Conservation (phyloP, 1,284 basidiomycete species). For the Moesziomyces sp. region DNA sequence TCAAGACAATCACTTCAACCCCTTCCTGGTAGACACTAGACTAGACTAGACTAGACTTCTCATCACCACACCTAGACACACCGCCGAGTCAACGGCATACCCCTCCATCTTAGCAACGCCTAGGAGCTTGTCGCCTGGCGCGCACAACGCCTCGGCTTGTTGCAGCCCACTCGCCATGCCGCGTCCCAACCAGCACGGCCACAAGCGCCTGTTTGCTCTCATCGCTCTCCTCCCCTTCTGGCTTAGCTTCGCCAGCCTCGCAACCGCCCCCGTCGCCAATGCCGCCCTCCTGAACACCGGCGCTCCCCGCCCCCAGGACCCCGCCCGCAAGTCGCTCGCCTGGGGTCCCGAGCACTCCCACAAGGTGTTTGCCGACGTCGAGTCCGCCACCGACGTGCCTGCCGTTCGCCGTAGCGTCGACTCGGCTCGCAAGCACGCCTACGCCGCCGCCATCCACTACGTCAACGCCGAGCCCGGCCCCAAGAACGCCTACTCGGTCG, state of each 20-base stretch:
- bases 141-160: background rate
- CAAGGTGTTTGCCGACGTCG: conserved; percentile 43
- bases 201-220: conserved; percentile 44
- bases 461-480: conserved; percentile 45
- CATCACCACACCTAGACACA: background rate
- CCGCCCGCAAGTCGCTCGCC: conserved; percentile 52
- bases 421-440: conserved; percentile 38
- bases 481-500: conserved; percentile 44
- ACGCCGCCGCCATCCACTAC: conserved; percentile 38
- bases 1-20: background rate
- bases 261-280: conserved; percentile 13
- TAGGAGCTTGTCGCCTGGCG: background rate
- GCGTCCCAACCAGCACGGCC: conserved; percentile 17
- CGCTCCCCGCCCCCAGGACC: conserved; percentile 31
- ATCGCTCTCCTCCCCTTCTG: conserved; percentile 49
- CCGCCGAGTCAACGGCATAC: background rate
- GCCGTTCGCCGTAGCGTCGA: conserved; percentile 15
- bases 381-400: conserved; percentile 23
- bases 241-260: conserved; percentile 37
- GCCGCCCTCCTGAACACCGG: conserved; percentile 17
- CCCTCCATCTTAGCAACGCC: background rate
- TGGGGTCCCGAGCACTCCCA: conserved; percentile 53
- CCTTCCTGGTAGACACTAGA: background rate
- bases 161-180: conserved; percentile 17
- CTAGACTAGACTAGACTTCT: background rate